Conservation (phyloP, 176 grass and related monocot species). For the Thinopyrum elongatum region DNA sequence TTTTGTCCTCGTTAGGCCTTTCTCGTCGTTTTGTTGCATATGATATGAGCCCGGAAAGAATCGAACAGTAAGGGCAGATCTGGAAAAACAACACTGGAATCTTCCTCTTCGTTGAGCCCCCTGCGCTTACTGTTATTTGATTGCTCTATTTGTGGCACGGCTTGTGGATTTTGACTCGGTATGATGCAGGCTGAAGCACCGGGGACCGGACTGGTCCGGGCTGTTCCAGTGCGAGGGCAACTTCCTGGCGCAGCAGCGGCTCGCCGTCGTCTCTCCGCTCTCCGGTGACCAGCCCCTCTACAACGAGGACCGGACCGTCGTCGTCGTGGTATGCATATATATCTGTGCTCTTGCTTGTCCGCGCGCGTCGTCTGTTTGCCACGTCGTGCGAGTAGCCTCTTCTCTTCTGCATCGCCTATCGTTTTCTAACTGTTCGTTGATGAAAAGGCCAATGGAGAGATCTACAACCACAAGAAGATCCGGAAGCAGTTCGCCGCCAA, state of each 20-base stretch:
- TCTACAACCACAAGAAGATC: conserved; percentile 93
- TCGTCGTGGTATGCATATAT: conserved; percentile 65
- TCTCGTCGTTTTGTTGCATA: too few relatives aligned
- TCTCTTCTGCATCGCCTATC: not conserved
- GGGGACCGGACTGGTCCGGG: conserved; percentile 90
- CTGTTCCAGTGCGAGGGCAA: conserved; percentile 79
- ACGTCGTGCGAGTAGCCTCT: not conserved
- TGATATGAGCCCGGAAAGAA: conserved; percentile 11
- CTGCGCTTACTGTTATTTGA: not conserved
- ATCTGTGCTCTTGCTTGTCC: not conserved
- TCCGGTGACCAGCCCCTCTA: conserved; percentile 97
- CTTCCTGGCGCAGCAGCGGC: conserved; percentile 87
- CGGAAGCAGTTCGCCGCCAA: conserved; percentile 54
- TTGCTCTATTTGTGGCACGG: not conserved
- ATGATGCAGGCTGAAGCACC: conserved; percentile 74
- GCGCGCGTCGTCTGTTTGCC: not conserved
- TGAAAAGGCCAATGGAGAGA: conserved; percentile 81
- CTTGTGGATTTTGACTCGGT: not conserved
- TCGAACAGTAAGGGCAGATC: not conserved
- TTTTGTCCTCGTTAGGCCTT: not conserved
- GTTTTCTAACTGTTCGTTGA: not conserved
- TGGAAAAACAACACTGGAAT: not conserved
- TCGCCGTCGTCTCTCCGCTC: conserved; percentile 78
- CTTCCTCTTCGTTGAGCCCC: not conserved
- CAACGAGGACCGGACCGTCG: conserved; percentile 74